A percentile compares a stretch with the other conserved stretches of the same genome.
phyloP scores from a whole-genome alignment of 257 asterid species.

The Paulownia fortunei region DNA sequence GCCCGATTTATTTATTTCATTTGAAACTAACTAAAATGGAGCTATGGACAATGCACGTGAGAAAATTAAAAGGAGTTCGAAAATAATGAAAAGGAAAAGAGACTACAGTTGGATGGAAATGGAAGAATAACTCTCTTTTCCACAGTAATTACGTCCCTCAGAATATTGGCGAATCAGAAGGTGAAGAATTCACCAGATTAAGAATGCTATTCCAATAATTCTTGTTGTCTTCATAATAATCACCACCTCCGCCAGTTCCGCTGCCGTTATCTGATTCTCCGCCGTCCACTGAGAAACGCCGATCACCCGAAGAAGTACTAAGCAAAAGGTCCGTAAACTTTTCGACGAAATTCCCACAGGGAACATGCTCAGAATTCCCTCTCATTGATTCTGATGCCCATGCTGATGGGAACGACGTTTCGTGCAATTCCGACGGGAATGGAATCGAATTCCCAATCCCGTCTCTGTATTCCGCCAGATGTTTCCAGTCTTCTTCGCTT shows the following conservation, averaged over 20 bases:
- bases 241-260: constrained; percentile 39
- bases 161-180: constrained; percentile 59
- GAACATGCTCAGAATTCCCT: constrained; percentile 41
- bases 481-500: constrained; percentile 62
- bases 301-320: constrained; percentile 49
- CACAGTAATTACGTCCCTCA: constrained; percentile 18
- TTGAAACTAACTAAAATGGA: constrained; percentile 16
- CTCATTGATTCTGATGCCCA: constrained; percentile 44
- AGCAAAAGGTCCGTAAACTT: constrained; percentile 79
- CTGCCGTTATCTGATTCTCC: constrained; percentile 61
- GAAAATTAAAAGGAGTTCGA: neutral
- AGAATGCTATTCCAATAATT: constrained; percentile 89
- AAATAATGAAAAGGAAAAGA: neutral
- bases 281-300: constrained; percentile 53
- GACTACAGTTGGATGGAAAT: constrained; percentile 25
- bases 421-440: constrained; percentile 34
- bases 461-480: constrained; percentile 45
- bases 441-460: constrained; percentile 36
- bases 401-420: constrained; percentile 40
- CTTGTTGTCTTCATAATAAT: constrained; percentile 68
- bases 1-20: constrained; percentile 7
- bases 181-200: constrained; percentile 73
- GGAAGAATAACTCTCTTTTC: neutral
- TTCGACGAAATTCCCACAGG: constrained; percentile 60
- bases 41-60: constrained; percentile 26